Conservation (phyloP, 306 rosid species). For the Dryas octopetala region DNA sequence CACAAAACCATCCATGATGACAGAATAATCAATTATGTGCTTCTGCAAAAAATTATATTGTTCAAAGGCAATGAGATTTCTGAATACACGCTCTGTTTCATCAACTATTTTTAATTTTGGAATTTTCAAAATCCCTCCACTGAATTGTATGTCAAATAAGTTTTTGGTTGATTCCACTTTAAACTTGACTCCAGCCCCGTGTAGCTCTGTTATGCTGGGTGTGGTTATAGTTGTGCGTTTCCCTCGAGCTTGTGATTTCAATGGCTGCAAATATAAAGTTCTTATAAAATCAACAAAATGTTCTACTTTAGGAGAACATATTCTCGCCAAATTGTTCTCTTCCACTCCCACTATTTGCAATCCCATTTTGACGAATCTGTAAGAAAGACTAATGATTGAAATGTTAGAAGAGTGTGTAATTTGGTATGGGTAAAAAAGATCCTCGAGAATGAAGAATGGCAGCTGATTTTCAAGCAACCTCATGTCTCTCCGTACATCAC, state of each 20-base stretch:
- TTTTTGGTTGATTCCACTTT: slow-evolving; percentile 19
- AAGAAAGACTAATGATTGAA: no score
- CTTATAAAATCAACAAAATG: slow-evolving; percentile 29
- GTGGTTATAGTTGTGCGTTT: slow-evolving; percentile 1
- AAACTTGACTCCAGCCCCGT: slow-evolving; percentile 33
- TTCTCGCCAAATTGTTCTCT: no score
- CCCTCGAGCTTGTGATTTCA: not conserved
- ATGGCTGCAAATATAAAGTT: not conserved
- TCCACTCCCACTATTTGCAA: no score
- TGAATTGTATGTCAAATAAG: slow-evolving; percentile 31
- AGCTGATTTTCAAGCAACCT: slow-evolving; percentile 7
- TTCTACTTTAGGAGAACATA: not conserved
- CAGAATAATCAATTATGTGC: not conserved
- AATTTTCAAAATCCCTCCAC: slow-evolving; percentile 28
- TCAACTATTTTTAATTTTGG: slow-evolving; percentile 26
- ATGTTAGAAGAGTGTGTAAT: no score
- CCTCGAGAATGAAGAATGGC: slow-evolving; percentile 27
- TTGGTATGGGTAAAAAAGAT: no score
- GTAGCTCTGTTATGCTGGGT: slow-evolving; percentile 30
- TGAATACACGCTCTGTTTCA: not conserved
- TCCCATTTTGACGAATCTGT: no score
- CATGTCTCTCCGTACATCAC: slow-evolving; percentile 32
- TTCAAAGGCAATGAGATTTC: slow-evolving; percentile 43
- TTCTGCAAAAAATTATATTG: not conserved
- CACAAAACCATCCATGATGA: slow-evolving; percentile 11